These are phyloP conservation scores for Didymella glomerata DNA, from an alignment of 2,329 filamentous ascomycete species.

Conservation along the genomic window DNA sequence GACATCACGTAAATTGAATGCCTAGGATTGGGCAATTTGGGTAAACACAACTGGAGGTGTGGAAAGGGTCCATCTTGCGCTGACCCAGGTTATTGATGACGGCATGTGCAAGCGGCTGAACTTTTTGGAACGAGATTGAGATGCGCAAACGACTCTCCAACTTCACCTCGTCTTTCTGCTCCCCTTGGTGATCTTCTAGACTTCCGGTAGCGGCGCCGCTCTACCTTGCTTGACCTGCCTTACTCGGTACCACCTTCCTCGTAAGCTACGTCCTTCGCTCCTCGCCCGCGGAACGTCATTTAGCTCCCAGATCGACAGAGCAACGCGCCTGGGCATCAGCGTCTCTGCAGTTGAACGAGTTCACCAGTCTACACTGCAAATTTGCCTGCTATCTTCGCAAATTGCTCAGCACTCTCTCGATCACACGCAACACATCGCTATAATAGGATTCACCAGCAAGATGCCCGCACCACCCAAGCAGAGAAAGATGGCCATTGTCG, in stretches of 20 bases:
- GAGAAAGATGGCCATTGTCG: conserved; percentile 94
- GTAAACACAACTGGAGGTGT: conserved; percentile 7
- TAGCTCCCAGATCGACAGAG: conserved; percentile 39
- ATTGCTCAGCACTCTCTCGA: conserved; percentile 27
- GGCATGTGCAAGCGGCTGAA: conserved; percentile 12
- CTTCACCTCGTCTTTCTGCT: neutral
- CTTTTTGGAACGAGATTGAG: conserved; percentile 20
- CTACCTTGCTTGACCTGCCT: conserved; percentile 9
- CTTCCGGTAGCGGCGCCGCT: conserved; percentile 29
- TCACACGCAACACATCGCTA: conserved; percentile 6
- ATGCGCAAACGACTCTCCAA: conserved; percentile 7
- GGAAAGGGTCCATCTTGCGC: conserved; percentile 10
- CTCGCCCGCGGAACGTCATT: conserved; percentile 24
- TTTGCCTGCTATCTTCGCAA: conserved; percentile 19
- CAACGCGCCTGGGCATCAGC: conserved; percentile 37
- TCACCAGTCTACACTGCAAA: conserved; percentile 28
- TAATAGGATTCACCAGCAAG: conserved; percentile 25
- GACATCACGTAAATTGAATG: conserved; percentile 45
- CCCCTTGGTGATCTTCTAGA: conserved; percentile 8
- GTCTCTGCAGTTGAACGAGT: conserved; percentile 31
- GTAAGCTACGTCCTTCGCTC: conserved; percentile 11
- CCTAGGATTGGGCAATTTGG: conserved; percentile 34
- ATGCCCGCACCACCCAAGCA: conserved; percentile 83
- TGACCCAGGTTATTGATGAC: conserved; percentile 4
- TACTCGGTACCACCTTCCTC: conserved; percentile 19